Evolutionary conservation across 2,329 filamentous ascomycete species (phyloP).

Genomic region (Macrophomina pseudophaseolina): DNA sequence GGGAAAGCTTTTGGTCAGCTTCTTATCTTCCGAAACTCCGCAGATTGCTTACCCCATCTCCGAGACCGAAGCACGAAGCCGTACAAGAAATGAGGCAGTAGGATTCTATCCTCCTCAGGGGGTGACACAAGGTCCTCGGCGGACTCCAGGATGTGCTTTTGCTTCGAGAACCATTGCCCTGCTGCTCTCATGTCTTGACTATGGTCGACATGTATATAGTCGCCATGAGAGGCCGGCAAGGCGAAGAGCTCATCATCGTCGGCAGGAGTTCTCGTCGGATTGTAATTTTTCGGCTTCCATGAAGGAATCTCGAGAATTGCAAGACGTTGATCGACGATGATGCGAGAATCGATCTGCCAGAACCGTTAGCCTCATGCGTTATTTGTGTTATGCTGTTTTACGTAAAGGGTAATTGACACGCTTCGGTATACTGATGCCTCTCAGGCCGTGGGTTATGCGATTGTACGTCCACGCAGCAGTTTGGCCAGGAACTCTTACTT

Average conservation of each 20-base stretch:
- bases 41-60: background rate
- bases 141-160: background rate
- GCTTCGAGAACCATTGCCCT: background rate
- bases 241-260: background rate
- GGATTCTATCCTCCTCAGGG: background rate
- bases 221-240: rapidly evolving
- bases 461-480: background rate
- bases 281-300: background rate
- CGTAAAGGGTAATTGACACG: too few species aligned
- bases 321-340: background rate
- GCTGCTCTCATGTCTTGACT: background rate
- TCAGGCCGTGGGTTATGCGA: too few species aligned
- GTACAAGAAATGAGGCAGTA: background rate
- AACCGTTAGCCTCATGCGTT: background rate
- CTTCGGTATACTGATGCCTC: too few species aligned
- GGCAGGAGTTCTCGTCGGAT: background rate
- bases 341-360: background rate
- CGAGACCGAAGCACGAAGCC: background rate
- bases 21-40: background rate
- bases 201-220: background rate
- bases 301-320: background rate
- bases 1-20: background rate
- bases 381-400: too few species aligned
- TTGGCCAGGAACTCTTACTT: background rate
- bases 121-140: background rate